phyloP scores from a whole-genome alignment of 148 eudicot species.

The Cornus controversa region DNA sequence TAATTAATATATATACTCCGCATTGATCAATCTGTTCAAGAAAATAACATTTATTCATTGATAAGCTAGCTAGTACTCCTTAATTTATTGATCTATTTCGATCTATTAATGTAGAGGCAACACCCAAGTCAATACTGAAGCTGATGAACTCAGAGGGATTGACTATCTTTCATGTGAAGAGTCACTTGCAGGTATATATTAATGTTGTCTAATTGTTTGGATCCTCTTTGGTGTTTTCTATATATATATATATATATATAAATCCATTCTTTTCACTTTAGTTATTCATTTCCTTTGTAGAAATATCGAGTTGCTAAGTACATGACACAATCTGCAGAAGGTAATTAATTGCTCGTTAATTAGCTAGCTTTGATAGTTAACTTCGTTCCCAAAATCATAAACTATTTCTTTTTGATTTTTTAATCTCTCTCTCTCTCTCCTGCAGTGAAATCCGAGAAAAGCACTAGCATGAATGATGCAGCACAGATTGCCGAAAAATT shows the following conservation, averaged over 20 bases:
- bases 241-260: background rate
- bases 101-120: conserved; percentile 58
- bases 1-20: no score
- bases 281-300: conserved; percentile 37
- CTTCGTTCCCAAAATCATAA: no score
- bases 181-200: conserved; percentile 77
- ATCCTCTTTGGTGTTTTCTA: background rate
- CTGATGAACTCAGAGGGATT: conserved; percentile 81
- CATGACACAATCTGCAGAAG: conserved; percentile 41
- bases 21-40: background rate
- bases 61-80: no score
- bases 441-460: conserved; percentile 59
- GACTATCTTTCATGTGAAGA: conserved; percentile 87
- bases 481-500: conserved; percentile 46
- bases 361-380: background rate
- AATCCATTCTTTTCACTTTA: background rate
- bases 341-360: conserved; percentile 24
- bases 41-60: background rate
- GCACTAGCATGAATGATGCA: conserved; percentile 28
- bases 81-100: no score
- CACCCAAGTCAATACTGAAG: conserved; percentile 88
- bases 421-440: no score
- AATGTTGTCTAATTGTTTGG: no score
- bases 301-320: conserved; percentile 52
- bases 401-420: no score